Base-by-base conservation (phyloP, 805 yeast species). In the Lipomyces spencermartinsiae region DNA sequence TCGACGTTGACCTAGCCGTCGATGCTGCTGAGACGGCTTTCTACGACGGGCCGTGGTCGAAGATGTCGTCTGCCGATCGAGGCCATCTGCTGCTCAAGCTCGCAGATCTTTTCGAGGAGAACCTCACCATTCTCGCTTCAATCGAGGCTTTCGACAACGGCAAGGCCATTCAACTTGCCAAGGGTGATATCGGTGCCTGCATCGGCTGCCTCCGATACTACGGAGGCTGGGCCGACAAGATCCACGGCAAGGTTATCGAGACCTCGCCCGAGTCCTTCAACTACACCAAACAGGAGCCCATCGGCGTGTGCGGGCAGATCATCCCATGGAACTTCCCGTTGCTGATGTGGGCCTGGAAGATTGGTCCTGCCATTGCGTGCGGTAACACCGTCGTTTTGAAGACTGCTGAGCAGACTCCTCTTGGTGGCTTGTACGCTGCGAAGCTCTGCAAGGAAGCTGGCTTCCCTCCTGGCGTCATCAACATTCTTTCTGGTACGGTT, bases 241-340 rank as follows among this genome's bases (percentile, higher is more conserved):
- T 91, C 73, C 85, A 83, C 73, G 97, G 97, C 74, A 84, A 87
- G 72, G 80, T 88, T 67, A 85, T 91, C 67, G 91, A 91, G 78
- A 88, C 96, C 61, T 94, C 93, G 70, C 78, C 80, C 66, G 81
- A 87, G 61, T 91, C 91, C 80, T 87, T 93, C 78, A 86, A 86
- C 70, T 92, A 89, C 81, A 89, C 94, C 72, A 87, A 88, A 79
- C 89, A 90, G 80, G 97, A 93, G 81, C 97, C 98, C 68, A 83
- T 91, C 75, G 98, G 97, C 78, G 97, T 93, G 59, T 92, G 97
- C 79, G 98, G 97, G 68, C 97, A 92, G 80, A 91, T 93, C 77
- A 93, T 93, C 73, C 97, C 98, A 74, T 93, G 98, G 98, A 93
- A 93, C 83, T 93, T 92, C 87, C 98, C 98, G 71, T 81, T 93